phyloP scores from a whole-genome alignment of 2,329 filamentous ascomycete species.

The Fusarium azukiicola region DNA sequence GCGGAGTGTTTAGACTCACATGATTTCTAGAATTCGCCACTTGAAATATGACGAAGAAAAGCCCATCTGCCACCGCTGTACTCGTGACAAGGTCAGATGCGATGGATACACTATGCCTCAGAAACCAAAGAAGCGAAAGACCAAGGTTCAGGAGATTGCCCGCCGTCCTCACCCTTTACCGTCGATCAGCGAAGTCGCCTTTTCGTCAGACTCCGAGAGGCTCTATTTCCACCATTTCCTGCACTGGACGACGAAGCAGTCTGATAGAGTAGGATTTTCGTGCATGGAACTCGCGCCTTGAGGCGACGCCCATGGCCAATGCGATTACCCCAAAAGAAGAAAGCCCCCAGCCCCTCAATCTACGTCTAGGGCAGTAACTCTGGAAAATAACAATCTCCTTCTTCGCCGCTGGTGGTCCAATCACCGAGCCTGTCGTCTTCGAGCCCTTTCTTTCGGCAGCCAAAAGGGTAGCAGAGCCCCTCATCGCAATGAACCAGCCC shows the following conservation, averaged over 20 bases:
- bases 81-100: background rate
- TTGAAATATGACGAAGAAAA: conserved; percentile 1
- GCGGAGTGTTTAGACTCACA: background rate
- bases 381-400: too few relatives aligned
- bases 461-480: too few relatives aligned
- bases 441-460: too few relatives aligned
- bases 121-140: background rate
- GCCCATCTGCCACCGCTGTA: background rate
- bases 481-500: too few relatives aligned
- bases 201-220: background rate
- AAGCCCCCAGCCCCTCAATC: too few relatives aligned
- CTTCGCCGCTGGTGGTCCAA: too few relatives aligned
- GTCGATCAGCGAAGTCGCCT: background rate
- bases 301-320: too few relatives aligned
- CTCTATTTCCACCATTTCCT: background rate
- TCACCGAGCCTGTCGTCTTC: too few relatives aligned
- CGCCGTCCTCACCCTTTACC: background rate
- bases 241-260: background rate
- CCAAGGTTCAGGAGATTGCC: background rate
- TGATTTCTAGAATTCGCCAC: background rate
- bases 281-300: too few relatives aligned
- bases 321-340: too few relatives aligned
- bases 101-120: background rate
- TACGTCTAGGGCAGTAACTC: too few relatives aligned
- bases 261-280: too few relatives aligned